phyloP scores from a whole-genome alignment of 331 rosid species.

The Pyrus hybrid region DNA sequence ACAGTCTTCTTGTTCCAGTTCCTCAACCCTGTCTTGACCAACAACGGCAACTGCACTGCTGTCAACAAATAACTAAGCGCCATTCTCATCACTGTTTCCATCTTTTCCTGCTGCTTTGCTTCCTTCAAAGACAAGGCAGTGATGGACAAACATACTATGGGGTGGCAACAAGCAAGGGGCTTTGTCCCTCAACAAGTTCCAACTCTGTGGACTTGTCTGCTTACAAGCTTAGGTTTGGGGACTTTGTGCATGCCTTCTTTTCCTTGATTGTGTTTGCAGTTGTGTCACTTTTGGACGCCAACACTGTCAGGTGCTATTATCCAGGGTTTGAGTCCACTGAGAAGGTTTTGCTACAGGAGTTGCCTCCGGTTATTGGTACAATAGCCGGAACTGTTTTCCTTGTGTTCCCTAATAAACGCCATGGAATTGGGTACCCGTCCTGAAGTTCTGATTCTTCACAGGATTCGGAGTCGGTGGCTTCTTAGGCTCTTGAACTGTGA shows the following conservation, averaged over 20 bases:
- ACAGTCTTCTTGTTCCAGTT: conserved; percentile 54
- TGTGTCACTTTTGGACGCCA: conserved; percentile 44
- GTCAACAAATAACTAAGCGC: conserved; percentile 29
- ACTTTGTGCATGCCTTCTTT: conserved; percentile 58
- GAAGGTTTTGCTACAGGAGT: conserved; percentile 31
- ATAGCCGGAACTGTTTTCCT: conserved; percentile 36
- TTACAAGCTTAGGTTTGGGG: conserved; percentile 43
- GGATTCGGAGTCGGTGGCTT: not conserved
- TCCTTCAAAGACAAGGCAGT: conserved; percentile 63
- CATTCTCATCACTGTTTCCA: conserved; percentile 26
- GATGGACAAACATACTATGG: conserved; percentile 45
- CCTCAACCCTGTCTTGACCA: conserved; percentile 45
- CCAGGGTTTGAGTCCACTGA: conserved; percentile 35
- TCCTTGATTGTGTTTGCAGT: conserved; percentile 43
- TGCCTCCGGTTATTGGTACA: conserved; percentile 52
- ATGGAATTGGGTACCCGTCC: conserved; percentile 64
- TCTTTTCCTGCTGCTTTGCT: conserved; percentile 46
- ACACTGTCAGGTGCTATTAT: conserved; percentile 50
- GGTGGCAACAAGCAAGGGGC: conserved; percentile 42
- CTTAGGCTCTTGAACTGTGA: not conserved
- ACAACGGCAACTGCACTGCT: conserved; percentile 41
- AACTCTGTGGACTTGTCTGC: conserved; percentile 24
- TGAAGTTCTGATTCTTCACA: not conserved
- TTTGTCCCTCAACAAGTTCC: conserved; percentile 46
- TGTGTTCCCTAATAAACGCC: conserved; percentile 50